These are phyloP conservation scores for Puccinia hordei DNA, from an alignment of 1,284 basidiomycete species.

Conservation along the genomic window DNA sequence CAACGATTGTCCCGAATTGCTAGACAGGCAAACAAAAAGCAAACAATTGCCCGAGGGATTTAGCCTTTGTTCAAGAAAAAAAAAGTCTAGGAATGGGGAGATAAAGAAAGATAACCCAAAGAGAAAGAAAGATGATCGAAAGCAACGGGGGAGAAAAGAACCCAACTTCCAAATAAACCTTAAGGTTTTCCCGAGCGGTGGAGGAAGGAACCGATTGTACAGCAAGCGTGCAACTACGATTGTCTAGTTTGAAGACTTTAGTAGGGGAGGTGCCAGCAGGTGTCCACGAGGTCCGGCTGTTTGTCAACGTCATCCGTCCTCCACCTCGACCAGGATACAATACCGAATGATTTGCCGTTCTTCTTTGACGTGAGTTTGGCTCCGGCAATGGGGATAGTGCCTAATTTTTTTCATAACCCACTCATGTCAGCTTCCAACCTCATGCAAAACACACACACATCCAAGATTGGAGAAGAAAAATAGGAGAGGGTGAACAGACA, in stretches of 20 bases:
- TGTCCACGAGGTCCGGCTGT: constrained; percentile 13
- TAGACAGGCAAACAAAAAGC: background rate
- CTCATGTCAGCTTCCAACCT: background rate
- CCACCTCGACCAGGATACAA: constrained; percentile 6
- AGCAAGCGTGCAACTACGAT: constrained; percentile 34
- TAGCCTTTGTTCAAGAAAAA: background rate
- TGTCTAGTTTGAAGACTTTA: constrained; percentile 37
- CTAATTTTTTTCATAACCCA: background rate
- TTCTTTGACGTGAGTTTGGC: background rate
- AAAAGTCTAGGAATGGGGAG: background rate
- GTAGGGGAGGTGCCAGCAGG: background rate
- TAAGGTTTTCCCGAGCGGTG: background rate
- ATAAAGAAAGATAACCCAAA: background rate
- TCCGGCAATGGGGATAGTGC: background rate
- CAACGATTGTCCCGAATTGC: constrained; percentile 43
- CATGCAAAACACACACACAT: background rate
- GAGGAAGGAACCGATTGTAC: constrained; percentile 10
- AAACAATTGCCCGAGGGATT: background rate
- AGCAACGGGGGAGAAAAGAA: background rate
- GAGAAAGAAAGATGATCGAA: background rate
- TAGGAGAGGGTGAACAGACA: too few species aligned
- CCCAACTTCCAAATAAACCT: constrained; percentile 31
- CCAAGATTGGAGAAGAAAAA: background rate
- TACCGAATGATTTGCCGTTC: background rate
- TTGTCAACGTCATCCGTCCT: background rate